phyloP scores from a whole-genome alignment of 768 basidiomycete species.

The Lactifluus subvellereus region DNA sequence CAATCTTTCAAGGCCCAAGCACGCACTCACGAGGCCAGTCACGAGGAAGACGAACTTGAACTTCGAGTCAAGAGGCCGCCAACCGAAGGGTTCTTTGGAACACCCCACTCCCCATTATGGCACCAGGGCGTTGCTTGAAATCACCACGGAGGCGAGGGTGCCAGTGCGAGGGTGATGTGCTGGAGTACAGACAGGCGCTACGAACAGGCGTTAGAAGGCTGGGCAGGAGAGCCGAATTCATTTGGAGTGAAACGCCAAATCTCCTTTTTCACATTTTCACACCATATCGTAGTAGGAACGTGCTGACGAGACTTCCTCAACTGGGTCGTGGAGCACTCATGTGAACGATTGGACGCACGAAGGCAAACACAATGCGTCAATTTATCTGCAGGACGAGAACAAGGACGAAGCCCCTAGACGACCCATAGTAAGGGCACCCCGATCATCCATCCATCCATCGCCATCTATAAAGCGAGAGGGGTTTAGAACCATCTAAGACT shows the following conservation, averaged over 20 bases:
- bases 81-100: too few species aligned
- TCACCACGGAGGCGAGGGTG: not conserved
- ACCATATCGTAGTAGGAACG: constrained; percentile 4
- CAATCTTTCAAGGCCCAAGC: too few species aligned
- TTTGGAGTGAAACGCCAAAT: constrained; percentile 1
- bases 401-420: not conserved
- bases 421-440: too few species aligned
- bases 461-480: too few species aligned
- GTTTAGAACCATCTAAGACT: too few species aligned
- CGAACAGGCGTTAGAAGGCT: not conserved
- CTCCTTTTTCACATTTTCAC: constrained; percentile 1
- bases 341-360: not conserved
- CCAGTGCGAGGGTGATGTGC: not conserved
- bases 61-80: too few species aligned
- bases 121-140: not conserved
- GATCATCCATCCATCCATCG: not conserved
- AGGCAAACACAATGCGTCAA: not conserved
- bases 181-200: not conserved
- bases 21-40: too few species aligned
- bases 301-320: not conserved
- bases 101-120: not conserved
- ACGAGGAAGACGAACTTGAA: too few species aligned
- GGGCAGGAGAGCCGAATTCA: not conserved
- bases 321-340: constrained; percentile 7
- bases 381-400: not conserved